Percentiles rank a stretch among this genome's conserved stretches.
phyloP scores from a whole-genome alignment of 2,329 filamentous ascomycete genomes.

The Torrubiella hemipterigena region DNA sequence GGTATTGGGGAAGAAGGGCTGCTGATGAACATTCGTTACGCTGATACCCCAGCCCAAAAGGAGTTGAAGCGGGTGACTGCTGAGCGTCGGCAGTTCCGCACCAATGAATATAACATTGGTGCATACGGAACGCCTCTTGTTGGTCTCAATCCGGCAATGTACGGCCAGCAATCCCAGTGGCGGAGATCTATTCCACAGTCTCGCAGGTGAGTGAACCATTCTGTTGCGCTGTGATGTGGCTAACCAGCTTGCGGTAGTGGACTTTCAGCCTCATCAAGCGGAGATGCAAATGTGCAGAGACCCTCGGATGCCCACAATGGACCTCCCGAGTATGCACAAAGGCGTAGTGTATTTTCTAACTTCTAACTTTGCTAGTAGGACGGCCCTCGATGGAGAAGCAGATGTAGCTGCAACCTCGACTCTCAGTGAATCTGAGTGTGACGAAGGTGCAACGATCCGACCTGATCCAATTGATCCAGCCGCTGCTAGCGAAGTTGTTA shows the following conservation, averaged over 20 bases:
- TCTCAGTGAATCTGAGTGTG: slow-evolving; percentile 33
- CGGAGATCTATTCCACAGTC: slow-evolving; percentile 17
- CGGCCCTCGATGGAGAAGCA: slow-evolving; percentile 25
- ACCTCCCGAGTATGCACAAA: slow-evolving; percentile 23
- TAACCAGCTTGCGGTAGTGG: slow-evolving; percentile 10
- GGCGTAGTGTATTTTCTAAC: slow-evolving; percentile 11
- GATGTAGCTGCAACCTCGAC: slow-evolving; percentile 25
- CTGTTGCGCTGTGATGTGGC: neutral
- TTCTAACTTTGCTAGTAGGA: slow-evolving; percentile 24
- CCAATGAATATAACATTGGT: slow-evolving; percentile 82
- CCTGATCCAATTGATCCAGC: slow-evolving; percentile 33
- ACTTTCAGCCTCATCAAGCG: slow-evolving; percentile 16
- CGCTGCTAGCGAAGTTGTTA: slow-evolving; percentile 25
- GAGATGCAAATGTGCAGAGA: slow-evolving; percentile 15
- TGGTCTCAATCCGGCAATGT: slow-evolving; percentile 32
- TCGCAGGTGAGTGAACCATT: slow-evolving; percentile 15
- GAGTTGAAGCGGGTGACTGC: slow-evolving; percentile 92
- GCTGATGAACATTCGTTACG: slow-evolving; percentile 87
- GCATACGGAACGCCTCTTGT: slow-evolving; percentile 54
- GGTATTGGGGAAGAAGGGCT: slow-evolving; percentile 66
- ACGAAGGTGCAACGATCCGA: slow-evolving; percentile 43
- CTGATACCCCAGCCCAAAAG: slow-evolving; percentile 94
- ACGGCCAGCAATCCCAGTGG: slow-evolving; percentile 24
- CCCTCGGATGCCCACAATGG: slow-evolving; percentile 19
- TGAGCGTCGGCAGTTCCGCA: slow-evolving; percentile 88